phyloP scores from a whole-genome alignment of 1,284 basidiomycete species.

The Pyrrhoderma lamaoense region DNA sequence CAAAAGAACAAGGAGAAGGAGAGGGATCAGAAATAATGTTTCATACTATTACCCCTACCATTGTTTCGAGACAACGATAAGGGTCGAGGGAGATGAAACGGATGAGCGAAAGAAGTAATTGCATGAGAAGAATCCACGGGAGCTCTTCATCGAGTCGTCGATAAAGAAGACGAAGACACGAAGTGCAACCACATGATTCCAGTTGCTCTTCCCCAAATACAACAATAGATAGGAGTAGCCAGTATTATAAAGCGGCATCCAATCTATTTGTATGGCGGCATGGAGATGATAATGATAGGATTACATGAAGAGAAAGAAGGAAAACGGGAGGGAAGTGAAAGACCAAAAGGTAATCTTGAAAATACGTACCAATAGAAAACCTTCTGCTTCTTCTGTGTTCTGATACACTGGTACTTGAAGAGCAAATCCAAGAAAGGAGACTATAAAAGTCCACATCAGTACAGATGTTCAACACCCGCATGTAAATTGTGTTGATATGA shows the following conservation, averaged over 20 bases:
- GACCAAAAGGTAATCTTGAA: background rate
- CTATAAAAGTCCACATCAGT: constrained; percentile 32
- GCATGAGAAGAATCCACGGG: background rate
- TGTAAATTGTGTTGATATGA: too few species aligned
- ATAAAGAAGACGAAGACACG: too few species aligned
- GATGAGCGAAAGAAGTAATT: constrained; percentile 6
- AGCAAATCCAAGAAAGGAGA: constrained; percentile 88
- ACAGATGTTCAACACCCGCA: too few species aligned
- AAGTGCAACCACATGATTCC: too few species aligned
- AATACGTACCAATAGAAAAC: constrained; percentile 79
- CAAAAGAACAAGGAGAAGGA: background rate
- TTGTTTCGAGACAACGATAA: constrained; percentile 1
- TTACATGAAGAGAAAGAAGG: background rate
- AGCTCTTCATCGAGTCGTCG: too few species aligned
- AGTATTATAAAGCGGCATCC: too few species aligned
- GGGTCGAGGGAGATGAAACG: constrained; percentile 6
- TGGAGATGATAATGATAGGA: constrained; percentile 1
- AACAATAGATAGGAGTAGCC: too few species aligned
- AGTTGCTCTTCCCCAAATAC: too few species aligned
- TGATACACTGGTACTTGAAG: constrained; percentile 92
- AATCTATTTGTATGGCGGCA: background rate
- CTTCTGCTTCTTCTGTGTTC: constrained; percentile 94
- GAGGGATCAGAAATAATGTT: too few species aligned
- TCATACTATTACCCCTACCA: background rate
- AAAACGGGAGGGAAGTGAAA: constrained; percentile 1